Percentiles rank a stretch among this genome's conserved stretches.
phyloP scores from a whole-genome alignment of 768 basidiomycete species.

The Terana coerulea region DNA sequence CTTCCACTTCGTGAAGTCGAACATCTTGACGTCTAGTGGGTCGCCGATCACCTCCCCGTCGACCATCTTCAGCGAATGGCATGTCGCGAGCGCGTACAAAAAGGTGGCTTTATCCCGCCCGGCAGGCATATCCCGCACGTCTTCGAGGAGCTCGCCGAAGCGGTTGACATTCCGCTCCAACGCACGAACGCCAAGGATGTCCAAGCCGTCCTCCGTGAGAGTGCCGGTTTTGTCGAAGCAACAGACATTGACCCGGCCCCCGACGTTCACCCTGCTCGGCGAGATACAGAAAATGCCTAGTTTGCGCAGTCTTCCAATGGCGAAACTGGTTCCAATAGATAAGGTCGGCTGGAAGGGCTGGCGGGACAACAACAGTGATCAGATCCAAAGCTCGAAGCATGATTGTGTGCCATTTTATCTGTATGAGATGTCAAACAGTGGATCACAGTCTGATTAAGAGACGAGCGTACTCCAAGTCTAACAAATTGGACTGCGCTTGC shows the following conservation, averaged over 20 bases:
- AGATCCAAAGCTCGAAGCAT: conserved; percentile 89
- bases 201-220: conserved; percentile 95
- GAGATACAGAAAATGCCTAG: conserved; percentile 94
- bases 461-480: conserved; percentile 67
- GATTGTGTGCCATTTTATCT: conserved; percentile 91
- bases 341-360: conserved; percentile 95
- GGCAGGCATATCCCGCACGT: conserved; percentile 81
- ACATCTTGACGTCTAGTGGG: conserved; percentile 97
- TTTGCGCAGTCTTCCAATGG: conserved; percentile 83
- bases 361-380: conserved; percentile 96
- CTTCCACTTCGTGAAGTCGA: conserved; percentile 94
- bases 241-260: conserved; percentile 93
- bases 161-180: conserved; percentile 71
- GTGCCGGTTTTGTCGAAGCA: conserved; percentile 99
- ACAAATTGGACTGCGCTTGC: conserved; percentile 92
- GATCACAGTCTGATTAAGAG: not conserved
- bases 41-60: conserved; percentile 89
- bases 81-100: conserved; percentile 90
- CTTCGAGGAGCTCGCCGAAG: conserved; percentile 88
- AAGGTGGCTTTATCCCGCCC: conserved; percentile 75
- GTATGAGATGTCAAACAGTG: not conserved
- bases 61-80: conserved; percentile 91
- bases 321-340: conserved; percentile 96
- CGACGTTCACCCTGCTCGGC: conserved; percentile 91
- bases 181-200: conserved; percentile 90